Percentiles rank a stretch among this genome's conserved stretches.
These are phyloP conservation scores for Kalmusia sp. DNA, from an alignment of 2,329 filamentous ascomycete species.

Conservation along the genomic window DNA sequence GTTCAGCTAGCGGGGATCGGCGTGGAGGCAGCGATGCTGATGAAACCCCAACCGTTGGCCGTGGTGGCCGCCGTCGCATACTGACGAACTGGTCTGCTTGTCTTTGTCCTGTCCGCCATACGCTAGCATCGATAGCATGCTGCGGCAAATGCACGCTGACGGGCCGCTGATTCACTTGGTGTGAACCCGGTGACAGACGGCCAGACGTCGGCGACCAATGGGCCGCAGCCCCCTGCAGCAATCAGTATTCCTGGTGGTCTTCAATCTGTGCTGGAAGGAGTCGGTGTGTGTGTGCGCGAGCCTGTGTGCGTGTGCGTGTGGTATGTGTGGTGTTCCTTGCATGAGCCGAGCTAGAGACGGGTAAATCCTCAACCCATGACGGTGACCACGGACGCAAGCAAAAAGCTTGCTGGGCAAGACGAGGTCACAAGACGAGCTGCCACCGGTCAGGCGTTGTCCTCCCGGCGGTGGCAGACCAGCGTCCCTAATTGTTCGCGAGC, in stretches of 20 bases:
- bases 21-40: slow-evolving; percentile 12
- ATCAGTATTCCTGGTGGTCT: slow-evolving; percentile 1
- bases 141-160: slow-evolving; percentile 26
- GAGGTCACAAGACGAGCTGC: slow-evolving; percentile 42
- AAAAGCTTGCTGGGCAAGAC: slow-evolving; percentile 36
- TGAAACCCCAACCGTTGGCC: slow-evolving; percentile 18
- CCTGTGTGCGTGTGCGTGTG: slow-evolving; percentile 13
- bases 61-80: background rate
- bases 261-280: no score
- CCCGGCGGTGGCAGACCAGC: slow-evolving; percentile 18
- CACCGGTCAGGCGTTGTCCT: slow-evolving; percentile 35
- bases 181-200: slow-evolving; percentile 29
- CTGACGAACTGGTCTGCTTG: slow-evolving; percentile 15
- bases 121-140: slow-evolving; percentile 7
- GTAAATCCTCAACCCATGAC: slow-evolving; percentile 34
- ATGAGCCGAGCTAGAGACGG: slow-evolving; percentile 32
- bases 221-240: slow-evolving; percentile 15
- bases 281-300: slow-evolving; percentile 8
- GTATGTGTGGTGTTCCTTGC: slow-evolving; percentile 41
- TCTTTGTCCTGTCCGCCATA: slow-evolving; percentile 4
- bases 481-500: slow-evolving; percentile 25
- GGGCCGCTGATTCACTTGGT: slow-evolving; percentile 35
- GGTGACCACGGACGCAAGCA: slow-evolving; percentile 11
- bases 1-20: slow-evolving; percentile 27
- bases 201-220: slow-evolving; percentile 31